Evolutionary conservation across 1,284 basidiomycete genomes (phyloP), one percentile per base, ranked within the genome.

Genomic region (Rhodotorula mucilaginosa): DNA sequence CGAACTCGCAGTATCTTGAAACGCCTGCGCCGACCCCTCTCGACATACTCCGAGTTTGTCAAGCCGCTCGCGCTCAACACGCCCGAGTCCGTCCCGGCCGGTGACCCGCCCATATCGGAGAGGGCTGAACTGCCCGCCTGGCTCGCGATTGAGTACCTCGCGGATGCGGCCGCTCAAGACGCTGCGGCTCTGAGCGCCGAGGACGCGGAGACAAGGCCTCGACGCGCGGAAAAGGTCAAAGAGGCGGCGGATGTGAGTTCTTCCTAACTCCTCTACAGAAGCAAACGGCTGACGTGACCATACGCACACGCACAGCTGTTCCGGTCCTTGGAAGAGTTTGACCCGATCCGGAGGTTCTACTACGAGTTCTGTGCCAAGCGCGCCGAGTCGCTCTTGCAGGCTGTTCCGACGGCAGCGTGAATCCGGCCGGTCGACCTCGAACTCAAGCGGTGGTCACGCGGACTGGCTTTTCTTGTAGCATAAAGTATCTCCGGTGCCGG

Each of bases 111-210:
- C 31, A 78, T 80, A 6, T 78, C 76, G 26, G 84, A 86, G 1
- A 82, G 83, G 0, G 90, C 89, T 1, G 85, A 85, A n/a, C 79
- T 83, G 58, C 86, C 85, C 29, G 90, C 92, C 5, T 84, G 89
- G 66, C 81, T 94, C 23, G 93, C 93, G 8, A 83, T 96, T 63
- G 93, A 97, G 81, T 93, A 94, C 80, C 78, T 92, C 71, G 93
- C 92, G 0, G 93, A 97, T 78, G 84, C 89, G 2, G 84, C 89
- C 73, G 87, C 89, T 77, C 82, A 86, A 70, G 84, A 85, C 34
- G 70, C 64, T 2, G 12, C 16, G 34, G 49, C n/a, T 12, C 5
- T 29, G 48, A 26, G 51, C 18, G n/a, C 23, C 6, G 48, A 23
- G 8, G 44, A 57, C 34, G 61, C 48, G 29, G 47, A 57, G 34